phyloP scores from a whole-genome alignment of 2,329 filamentous ascomycete genomes.

The Tolypocladium capitatum region DNA sequence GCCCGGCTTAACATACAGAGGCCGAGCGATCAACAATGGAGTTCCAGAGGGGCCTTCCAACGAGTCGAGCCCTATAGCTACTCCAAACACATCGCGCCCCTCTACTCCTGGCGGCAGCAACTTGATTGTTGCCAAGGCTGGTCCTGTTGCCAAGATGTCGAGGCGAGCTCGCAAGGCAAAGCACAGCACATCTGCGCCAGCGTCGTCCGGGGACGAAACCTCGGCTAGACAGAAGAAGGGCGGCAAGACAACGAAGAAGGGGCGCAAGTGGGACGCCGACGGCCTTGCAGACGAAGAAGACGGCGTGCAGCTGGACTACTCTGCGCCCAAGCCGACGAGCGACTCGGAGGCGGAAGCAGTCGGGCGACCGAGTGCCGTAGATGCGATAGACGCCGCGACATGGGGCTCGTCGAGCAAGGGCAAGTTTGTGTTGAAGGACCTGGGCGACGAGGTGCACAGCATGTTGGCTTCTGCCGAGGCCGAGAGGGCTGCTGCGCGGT shows the following conservation, averaged over 20 bases:
- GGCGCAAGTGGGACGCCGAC: conserved; percentile 84
- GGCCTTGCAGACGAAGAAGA: conserved; percentile 77
- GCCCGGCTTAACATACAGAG: conserved; percentile 27
- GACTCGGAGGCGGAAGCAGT: conserved; percentile 38
- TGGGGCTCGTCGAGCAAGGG: conserved; percentile 85
- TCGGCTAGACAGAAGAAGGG: conserved; percentile 39
- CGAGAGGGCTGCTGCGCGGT: conserved; percentile 36
- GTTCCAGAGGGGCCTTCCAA: conserved; percentile 34
- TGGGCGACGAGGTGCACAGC: conserved; percentile 84
- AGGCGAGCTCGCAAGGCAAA: conserved; percentile 60
- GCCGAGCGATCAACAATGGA: conserved; percentile 20
- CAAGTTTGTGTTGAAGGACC: conserved; percentile 84
- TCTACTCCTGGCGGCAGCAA: conserved; percentile 57
- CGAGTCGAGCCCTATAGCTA: conserved; percentile 56
- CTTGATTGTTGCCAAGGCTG: conserved; percentile 54
- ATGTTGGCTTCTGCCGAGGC: conserved; percentile 74
- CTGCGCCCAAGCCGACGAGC: conserved; percentile 42
- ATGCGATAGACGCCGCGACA: conserved; percentile 62
- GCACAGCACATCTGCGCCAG: conserved; percentile 51
- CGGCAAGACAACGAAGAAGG: conserved; percentile 65
- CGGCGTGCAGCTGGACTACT: conserved; percentile 71
- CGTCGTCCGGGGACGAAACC: conserved; percentile 75
- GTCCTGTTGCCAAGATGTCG: conserved; percentile 65
- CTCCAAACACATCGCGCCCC: conserved; percentile 67
- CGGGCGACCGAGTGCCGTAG: conserved; percentile 46